Evolutionary conservation across 257 asterid genomes (phyloP).

Genomic region (Petrea volubilis): DNA sequence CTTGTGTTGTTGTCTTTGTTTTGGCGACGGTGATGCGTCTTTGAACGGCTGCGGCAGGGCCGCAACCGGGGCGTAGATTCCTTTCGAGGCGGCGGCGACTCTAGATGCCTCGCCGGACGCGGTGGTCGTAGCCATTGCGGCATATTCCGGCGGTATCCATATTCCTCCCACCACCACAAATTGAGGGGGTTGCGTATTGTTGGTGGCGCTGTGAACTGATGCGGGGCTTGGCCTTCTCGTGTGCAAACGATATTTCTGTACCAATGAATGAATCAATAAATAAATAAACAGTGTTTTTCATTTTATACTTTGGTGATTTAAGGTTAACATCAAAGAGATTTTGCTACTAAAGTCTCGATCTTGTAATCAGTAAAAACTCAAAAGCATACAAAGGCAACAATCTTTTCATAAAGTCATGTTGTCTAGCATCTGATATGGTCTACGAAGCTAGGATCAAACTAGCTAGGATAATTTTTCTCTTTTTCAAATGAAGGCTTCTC

Average conservation of each 20-base stretch:
- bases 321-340: neutral
- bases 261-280: too few species aligned
- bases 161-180: constrained; percentile 50
- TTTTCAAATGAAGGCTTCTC: constrained; percentile 8
- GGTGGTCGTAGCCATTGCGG: constrained; percentile 26
- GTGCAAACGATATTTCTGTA: constrained; percentile 66
- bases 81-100: constrained; percentile 13
- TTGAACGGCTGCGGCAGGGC: constrained; percentile 24
- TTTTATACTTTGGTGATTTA: too few species aligned
- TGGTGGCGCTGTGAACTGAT: constrained; percentile 30
- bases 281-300: too few species aligned
- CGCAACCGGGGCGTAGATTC: constrained; percentile 34
- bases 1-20: constrained; percentile 22
- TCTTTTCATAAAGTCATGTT: neutral
- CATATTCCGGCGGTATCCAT: constrained; percentile 47
- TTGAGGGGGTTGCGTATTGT: constrained; percentile 40
- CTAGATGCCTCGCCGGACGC: constrained; percentile 10
- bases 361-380: neutral
- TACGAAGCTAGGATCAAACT: constrained; percentile 15
- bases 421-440: neutral
- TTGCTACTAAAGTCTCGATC: neutral
- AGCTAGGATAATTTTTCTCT: constrained; percentile 22
- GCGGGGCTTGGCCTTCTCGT: constrained; percentile 52
- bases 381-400: neutral
- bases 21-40: constrained; percentile 6